Base-by-base conservation (phyloP, 371 early-diverging fungal genomes). In the Lichtheimia ramosa region DNA sequence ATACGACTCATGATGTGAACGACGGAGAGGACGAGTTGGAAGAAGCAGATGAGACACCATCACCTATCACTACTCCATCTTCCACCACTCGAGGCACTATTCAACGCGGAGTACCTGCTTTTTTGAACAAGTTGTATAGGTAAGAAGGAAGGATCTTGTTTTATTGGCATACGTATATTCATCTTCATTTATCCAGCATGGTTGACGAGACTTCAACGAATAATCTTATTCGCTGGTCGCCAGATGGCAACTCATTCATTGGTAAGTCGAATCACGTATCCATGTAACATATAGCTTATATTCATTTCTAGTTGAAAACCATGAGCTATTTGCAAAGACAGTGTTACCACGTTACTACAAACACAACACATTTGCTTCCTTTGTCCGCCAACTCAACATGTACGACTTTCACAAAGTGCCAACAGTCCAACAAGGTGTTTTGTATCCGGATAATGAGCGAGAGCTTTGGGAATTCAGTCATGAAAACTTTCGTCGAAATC, bases 381-480 rank as follows among this genome's bases (percentile, higher is more conserved):
- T 97, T 86, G 96, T 97, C 6, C 84, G 97, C 5, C 97, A 97
- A 70, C 82, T 97, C 10, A 97, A 97, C 64, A 95, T 94, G 92
- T 92, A 93, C 64, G 95, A 91, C 43, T 90, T 88, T 50, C 85
- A 89, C 64, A 94, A 94, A 59, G 80, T 92, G 15, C 89, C 91
- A 0, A 88, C 90, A 63, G 67, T 92, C 23, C 86, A 89, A 61
- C 88, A 89, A 54, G 92, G 92, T 20, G 88, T 87, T 0, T 73
- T 92, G 12, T 79, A 83, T 46, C 79, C 79, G 3, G 85, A 84
- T 40, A 68, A 81, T 3, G 92, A 89, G 34, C 70, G 76, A 23
- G 84, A 77, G 59, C 73, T 82, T 20, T 85, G 85, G 83, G 86
- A 86, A 66, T 83, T 82, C 60, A 83, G 75, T 40, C 74, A 82